Percentiles rank a stretch among this genome's conserved stretches.
These are phyloP conservation scores for Ceratocystis smalleyi DNA, from an alignment of 2,329 filamentous ascomycete species.

Conservation along the genomic window DNA sequence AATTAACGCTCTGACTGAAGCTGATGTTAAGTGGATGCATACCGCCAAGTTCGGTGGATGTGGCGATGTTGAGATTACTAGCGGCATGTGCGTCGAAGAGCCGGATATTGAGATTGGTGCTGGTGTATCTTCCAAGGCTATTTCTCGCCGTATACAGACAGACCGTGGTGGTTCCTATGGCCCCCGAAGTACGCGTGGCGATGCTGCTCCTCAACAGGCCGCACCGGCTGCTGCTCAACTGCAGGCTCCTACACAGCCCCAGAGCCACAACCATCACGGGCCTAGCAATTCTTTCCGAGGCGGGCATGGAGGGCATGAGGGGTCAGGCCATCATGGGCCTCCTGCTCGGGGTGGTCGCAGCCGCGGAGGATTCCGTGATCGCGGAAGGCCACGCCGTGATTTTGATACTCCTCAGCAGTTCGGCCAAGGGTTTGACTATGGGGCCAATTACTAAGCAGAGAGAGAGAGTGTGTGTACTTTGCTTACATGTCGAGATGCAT, in stretches of 20 bases:
- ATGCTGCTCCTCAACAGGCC: slow-evolving; percentile 18
- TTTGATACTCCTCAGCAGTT: slow-evolving; percentile 17
- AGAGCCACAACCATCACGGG: slow-evolving; percentile 4
- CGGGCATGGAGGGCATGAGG: slow-evolving; percentile 19
- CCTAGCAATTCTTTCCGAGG: slow-evolving; percentile 11
- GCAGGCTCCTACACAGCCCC: slow-evolving; percentile 7
- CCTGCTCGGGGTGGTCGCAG: slow-evolving; percentile 13
- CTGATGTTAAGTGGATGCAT: slow-evolving; percentile 93
- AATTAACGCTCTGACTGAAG: slow-evolving; percentile 81
- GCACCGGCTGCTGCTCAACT: background rate
- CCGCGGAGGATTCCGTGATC: slow-evolving; percentile 14
- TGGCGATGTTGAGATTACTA: slow-evolving; percentile 64
- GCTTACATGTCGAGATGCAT: background rate
- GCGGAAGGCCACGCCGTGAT: slow-evolving; percentile 13
- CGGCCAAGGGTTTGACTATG: slow-evolving; percentile 16
- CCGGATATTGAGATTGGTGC: slow-evolving; percentile 97
- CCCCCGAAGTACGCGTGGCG: slow-evolving; percentile 43
- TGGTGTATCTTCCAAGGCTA: slow-evolving; percentile 87
- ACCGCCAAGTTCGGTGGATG: slow-evolving; percentile 88
- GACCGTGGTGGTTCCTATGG: slow-evolving; percentile 50
- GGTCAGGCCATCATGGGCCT: slow-evolving; percentile 6
- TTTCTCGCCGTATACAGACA: slow-evolving; percentile 53
- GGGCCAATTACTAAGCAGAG: slow-evolving; percentile 13
- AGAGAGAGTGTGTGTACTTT: no score
- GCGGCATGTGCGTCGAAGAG: slow-evolving; percentile 82